Base-by-base conservation (phyloP, 768 basidiomycete genomes). In the Mycena galericulata region DNA sequence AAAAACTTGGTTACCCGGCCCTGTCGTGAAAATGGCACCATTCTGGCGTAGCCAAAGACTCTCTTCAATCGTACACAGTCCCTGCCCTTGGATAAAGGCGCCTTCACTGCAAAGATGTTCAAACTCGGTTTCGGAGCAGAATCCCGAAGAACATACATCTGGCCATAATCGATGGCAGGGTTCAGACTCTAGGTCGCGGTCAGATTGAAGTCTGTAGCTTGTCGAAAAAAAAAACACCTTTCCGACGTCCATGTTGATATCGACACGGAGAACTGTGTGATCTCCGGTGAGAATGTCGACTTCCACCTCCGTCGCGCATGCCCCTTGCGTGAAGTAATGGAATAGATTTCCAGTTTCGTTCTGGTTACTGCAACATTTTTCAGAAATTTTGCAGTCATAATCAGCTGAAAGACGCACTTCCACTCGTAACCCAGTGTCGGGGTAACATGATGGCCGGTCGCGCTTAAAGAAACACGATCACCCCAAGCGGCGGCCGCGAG, bases 341-440 rank as follows among this genome's bases (percentile, higher is more conserved):
- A 72, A 72, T 27, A 72, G 54, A 51, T 72, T 72, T n/a, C 71
- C 71, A 17, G 68, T 72, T 62, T 72, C 71, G 17, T 62, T 67
- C 12, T 30, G 67, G 46, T 72, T 72, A 43, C 71, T 72, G 26
- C 9, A 57, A 15, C 15, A 26, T n/a, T n/a, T n/a, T n/a, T n/a
- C n/a, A n/a, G n/a, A n/a, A n/a, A n/a, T n/a, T n/a, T n/a, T 38
- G 30, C 24, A 22, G 29, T n/a, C 26, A 7, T 6, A 63, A 26
- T 8, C 12, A 24, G 10, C 14, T 27, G 15, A 15, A 11, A 29
- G 11, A 70, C 69, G 30, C 53, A 69, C 71, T 72, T 72, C 71
- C 71, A 72, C 41, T 72, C 71, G n/a, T 72, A 72, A 14, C 68
- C 68, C 12, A 72, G 15, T 12, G 40, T 55, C 34, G 68, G 63